Conservation (phyloP, 768 basidiomycete genomes). For the Boletus coccyginus region DNA sequence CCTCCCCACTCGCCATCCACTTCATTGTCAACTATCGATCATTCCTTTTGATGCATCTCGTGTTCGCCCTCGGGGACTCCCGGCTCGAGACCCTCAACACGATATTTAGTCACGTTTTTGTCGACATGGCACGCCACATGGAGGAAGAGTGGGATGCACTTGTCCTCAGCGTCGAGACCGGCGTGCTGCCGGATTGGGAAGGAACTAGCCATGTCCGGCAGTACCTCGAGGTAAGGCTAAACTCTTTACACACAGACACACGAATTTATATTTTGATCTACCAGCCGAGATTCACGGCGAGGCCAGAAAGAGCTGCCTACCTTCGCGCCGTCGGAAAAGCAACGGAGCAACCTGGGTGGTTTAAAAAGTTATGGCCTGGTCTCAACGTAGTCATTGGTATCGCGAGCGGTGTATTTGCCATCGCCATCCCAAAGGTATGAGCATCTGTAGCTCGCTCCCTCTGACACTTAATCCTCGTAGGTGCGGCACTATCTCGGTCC, state of each 20-base stretch:
- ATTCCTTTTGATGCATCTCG: conserved; percentile 19
- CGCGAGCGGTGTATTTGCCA: conserved; percentile 17
- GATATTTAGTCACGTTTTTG: conserved; percentile 14
- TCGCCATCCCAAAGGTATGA: conserved; percentile 14
- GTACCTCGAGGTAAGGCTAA: conserved; percentile 13
- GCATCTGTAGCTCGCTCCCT: not conserved
- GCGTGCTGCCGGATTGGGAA: conserved; percentile 17
- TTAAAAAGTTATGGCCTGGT: conserved; percentile 10
- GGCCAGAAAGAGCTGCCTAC: conserved; percentile 13
- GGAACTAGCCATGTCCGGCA: conserved; percentile 13
- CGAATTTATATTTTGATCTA: not conserved
- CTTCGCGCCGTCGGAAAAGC: conserved; percentile 16
- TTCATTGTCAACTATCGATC: conserved; percentile 19
- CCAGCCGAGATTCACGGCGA: conserved; percentile 12
- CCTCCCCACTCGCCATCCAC: conserved; percentile 19
- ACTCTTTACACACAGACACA: too few relatives aligned
- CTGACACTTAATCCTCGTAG: not conserved
- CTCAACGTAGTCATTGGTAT: conserved; percentile 16
- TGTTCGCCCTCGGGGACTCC: conserved; percentile 22
- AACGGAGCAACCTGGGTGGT: conserved; percentile 15
- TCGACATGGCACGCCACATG: conserved; percentile 22
- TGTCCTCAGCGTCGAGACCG: conserved; percentile 13
- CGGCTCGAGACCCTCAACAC: conserved; percentile 17
- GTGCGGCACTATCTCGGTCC: conserved; percentile 14
- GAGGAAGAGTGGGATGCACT: conserved; percentile 21